Percentiles rank a stretch among this genome's conserved stretches.
These are phyloP conservation scores for Hypoxylon cercidicola DNA, from an alignment of 495 filamentous ascomycete species.

Conservation along the genomic window DNA sequence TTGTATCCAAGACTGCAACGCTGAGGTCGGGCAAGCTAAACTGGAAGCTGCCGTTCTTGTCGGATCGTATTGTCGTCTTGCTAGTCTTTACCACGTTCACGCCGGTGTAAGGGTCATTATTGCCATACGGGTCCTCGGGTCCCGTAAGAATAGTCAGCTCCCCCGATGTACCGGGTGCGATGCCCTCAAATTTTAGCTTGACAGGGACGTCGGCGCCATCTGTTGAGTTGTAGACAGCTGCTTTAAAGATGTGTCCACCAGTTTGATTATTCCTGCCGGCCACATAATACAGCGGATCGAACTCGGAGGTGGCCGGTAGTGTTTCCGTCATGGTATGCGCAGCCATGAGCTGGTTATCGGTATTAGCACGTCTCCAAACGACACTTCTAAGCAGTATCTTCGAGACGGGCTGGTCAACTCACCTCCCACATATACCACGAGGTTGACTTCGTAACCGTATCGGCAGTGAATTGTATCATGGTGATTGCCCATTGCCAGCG, in stretches of 20 bases:
- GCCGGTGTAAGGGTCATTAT: slow-evolving; percentile 50
- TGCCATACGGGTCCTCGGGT: slow-evolving; percentile 53
- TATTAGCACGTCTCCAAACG: slow-evolving; percentile 38
- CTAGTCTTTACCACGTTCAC: slow-evolving; percentile 54
- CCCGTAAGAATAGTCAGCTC: slow-evolving; percentile 69
- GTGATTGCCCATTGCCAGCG: slow-evolving; percentile 58
- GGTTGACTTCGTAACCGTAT: slow-evolving; percentile 60
- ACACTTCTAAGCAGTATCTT: neutral
- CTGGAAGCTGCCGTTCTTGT: slow-evolving; percentile 55
- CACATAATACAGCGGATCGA: slow-evolving; percentile 70
- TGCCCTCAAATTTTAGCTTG: slow-evolving; percentile 64
- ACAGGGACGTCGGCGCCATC: slow-evolving; percentile 55
- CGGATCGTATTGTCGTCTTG: slow-evolving; percentile 55
- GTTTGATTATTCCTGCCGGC: slow-evolving; percentile 53
- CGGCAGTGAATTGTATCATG: slow-evolving; percentile 63
- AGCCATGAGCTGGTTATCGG: slow-evolving; percentile 59
- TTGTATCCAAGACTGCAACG: slow-evolving; percentile 61
- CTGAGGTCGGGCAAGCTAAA: slow-evolving; percentile 63
- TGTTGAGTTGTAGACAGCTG: slow-evolving; percentile 73
- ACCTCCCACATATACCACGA: slow-evolving; percentile 56
- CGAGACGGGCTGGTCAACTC: slow-evolving; percentile 47
- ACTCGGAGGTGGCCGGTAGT: slow-evolving; percentile 55
- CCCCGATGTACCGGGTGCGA: slow-evolving; percentile 56
- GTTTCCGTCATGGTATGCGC: slow-evolving; percentile 65
- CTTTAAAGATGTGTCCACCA: slow-evolving; percentile 64